Evolutionary conservation across 163 green algal species (phyloP).

Genomic region (Chloroidium sp.): DNA sequence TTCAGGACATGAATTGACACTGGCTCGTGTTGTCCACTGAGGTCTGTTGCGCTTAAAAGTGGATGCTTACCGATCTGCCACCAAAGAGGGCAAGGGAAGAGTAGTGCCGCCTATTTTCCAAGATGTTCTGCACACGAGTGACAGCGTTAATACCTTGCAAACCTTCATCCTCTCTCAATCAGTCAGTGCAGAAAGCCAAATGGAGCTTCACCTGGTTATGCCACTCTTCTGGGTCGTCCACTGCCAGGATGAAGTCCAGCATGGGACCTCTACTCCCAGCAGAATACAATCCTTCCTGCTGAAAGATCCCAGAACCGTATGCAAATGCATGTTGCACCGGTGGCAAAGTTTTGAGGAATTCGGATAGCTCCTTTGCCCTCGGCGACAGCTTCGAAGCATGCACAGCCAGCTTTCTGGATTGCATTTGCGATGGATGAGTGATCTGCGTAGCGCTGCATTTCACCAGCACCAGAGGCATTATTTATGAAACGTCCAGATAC

Average conservation of each 20-base stretch:
- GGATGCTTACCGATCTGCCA: slow-evolving; percentile 21
- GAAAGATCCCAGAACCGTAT: slow-evolving; percentile 77
- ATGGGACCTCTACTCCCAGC: slow-evolving; percentile 30
- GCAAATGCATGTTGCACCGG: slow-evolving; percentile 65
- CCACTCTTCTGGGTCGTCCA: slow-evolving; percentile 60
- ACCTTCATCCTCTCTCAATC: too few relatives aligned
- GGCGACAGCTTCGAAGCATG: neutral
- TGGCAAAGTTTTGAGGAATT: slow-evolving; percentile 55
- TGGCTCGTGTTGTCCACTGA: neutral
- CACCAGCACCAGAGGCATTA: too few relatives aligned
- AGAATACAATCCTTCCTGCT: slow-evolving; percentile 65
- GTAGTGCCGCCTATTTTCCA: slow-evolving; percentile 55
- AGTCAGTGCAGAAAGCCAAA: neutral
- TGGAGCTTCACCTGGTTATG: slow-evolving; percentile 46
- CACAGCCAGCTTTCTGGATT: too few relatives aligned
- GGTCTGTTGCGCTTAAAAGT: slow-evolving; percentile 1
- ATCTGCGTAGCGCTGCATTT: too few relatives aligned
- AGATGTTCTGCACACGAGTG: slow-evolving; percentile 50
- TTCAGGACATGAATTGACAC: neutral
- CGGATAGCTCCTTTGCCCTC: slow-evolving; percentile 11
- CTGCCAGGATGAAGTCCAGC: slow-evolving; percentile 82
- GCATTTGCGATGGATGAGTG: too few relatives aligned
- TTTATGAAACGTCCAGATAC: too few relatives aligned
- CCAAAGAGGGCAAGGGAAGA: slow-evolving; percentile 44
- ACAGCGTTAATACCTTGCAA: neutral